These are phyloP conservation scores for Vinca minor DNA, from an alignment of 257 asterid species.

Conservation along the genomic window DNA sequence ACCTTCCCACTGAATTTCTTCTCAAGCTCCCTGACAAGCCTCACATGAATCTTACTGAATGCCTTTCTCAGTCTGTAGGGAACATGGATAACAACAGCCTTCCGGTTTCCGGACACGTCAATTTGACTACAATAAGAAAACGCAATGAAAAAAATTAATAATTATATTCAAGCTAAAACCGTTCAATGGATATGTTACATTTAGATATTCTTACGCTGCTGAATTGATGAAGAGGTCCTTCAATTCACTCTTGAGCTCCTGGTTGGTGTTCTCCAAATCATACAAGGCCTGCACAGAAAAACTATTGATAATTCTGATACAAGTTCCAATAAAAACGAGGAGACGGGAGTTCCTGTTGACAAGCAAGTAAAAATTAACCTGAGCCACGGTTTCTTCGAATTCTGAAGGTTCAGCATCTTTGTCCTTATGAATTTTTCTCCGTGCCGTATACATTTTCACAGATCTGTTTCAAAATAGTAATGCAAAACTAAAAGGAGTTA, in stretches of 20 bases:
- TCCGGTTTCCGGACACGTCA: constrained; percentile 68
- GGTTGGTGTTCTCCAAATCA: constrained; percentile 80
- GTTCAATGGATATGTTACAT: too few species aligned
- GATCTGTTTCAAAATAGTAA: constrained; percentile 10
- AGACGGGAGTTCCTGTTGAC: background rate
- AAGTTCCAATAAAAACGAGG: background rate
- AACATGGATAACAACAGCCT: constrained; percentile 83
- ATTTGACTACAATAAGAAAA: constrained; percentile 43
- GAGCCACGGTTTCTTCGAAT: constrained; percentile 75
- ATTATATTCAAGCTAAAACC: background rate
- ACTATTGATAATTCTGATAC: background rate
- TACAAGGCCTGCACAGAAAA: constrained; percentile 51
- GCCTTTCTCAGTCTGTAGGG: constrained; percentile 75
- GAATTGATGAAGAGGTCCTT: constrained; percentile 80
- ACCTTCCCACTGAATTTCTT: constrained; percentile 97
- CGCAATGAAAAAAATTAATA: background rate
- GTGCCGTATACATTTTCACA: constrained; percentile 67
- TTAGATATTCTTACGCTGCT: constrained; percentile 43
- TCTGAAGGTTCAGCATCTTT: constrained; percentile 78
- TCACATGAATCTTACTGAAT: constrained; percentile 80
- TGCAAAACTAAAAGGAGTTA: background rate
- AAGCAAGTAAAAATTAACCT: constrained; percentile 29
- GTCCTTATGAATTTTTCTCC: constrained; percentile 67
- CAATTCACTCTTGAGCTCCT: constrained; percentile 75
- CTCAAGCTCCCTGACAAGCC: constrained; percentile 85